Percentiles rank a stretch among this genome's conserved stretches.
Evolutionary conservation across 306 rosid species (phyloP).

Genomic region (Lathyrus tuberosus): DNA sequence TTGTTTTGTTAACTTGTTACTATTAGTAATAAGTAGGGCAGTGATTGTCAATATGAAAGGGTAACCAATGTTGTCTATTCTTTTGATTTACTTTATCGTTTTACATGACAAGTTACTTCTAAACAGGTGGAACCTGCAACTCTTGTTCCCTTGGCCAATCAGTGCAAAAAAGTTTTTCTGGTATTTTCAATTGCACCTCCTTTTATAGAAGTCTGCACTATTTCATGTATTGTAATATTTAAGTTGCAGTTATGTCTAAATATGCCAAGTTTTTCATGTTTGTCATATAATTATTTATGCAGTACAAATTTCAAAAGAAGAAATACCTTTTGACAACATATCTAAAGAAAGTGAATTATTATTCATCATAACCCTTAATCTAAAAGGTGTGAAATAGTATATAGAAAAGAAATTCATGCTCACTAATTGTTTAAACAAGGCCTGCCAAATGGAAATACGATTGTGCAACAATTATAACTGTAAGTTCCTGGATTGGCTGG

Average conservation of each 20-base stretch:
- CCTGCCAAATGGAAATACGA: conserved; percentile 1
- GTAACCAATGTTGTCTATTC: conserved; percentile 19
- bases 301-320: conserved; percentile 18
- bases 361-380: background rate
- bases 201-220: conserved; percentile 23
- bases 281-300: conserved; percentile 11
- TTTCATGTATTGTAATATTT: conserved; percentile 18
- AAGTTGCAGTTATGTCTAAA: conserved; percentile 29
- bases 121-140: conserved; percentile 90
- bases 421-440: conserved; percentile 15
- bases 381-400: conserved; percentile 22
- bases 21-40: conserved; percentile 15
- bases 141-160: conserved; percentile 89
- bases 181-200: conserved; percentile 47
- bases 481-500: too few relatives aligned
- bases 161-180: conserved; percentile 95
- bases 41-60: conserved; percentile 5
- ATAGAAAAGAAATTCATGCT: conserved; percentile 28
- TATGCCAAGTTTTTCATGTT: conserved; percentile 14
- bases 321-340: conserved; percentile 22
- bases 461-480: conserved; percentile 24
- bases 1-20: conserved; percentile 4
- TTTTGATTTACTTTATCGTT: conserved; percentile 30
- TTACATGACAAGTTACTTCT: conserved; percentile 35
- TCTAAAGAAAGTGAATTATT: conserved; percentile 20